Evolutionary conservation across 768 basidiomycete genomes (phyloP).

Genomic region (Termitomyces heimii): DNA sequence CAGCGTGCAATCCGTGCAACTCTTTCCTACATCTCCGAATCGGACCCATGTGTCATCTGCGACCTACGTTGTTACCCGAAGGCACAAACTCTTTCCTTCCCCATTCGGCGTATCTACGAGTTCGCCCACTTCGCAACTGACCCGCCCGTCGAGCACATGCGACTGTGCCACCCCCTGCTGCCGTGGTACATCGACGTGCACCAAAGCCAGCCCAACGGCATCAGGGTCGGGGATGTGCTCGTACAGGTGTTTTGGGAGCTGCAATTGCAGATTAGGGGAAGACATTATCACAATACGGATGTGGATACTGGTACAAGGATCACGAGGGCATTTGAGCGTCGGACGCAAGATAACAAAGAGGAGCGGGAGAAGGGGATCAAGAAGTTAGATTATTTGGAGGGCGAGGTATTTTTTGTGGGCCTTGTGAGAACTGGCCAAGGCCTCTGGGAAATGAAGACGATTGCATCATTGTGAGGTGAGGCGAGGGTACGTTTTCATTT

Average conservation of each 20-base stretch:
- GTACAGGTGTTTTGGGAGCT: conserved; percentile 38
- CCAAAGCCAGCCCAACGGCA: conserved; percentile 40
- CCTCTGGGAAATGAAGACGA: conserved; percentile 61
- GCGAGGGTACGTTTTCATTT: not conserved
- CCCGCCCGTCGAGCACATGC: conserved; percentile 44
- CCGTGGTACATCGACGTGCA: conserved; percentile 67
- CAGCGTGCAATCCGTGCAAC: not conserved
- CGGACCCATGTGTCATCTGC: not conserved
- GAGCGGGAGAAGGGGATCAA: conserved; percentile 37
- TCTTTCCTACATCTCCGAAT: not conserved
- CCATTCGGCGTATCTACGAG: conserved; percentile 25
- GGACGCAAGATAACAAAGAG: conserved; percentile 33
- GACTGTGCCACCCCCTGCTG: conserved; percentile 48
- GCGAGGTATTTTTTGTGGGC: conserved; percentile 46
- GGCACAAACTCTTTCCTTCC: not conserved
- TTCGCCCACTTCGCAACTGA: conserved; percentile 48
- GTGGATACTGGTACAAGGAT: conserved; percentile 35
- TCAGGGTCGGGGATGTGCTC: conserved; percentile 54
- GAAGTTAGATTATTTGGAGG: conserved; percentile 57
- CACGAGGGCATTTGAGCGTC: conserved; percentile 34
- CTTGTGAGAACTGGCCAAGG: conserved; percentile 48
- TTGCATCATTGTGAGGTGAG: not conserved
- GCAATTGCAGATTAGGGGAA: conserved; percentile 34
- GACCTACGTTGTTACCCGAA: not conserved
- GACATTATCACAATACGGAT: conserved; percentile 56